Conservation (phyloP, 371 early-diverging fungal species). For the Paraphysoderma sedebokerense region DNA sequence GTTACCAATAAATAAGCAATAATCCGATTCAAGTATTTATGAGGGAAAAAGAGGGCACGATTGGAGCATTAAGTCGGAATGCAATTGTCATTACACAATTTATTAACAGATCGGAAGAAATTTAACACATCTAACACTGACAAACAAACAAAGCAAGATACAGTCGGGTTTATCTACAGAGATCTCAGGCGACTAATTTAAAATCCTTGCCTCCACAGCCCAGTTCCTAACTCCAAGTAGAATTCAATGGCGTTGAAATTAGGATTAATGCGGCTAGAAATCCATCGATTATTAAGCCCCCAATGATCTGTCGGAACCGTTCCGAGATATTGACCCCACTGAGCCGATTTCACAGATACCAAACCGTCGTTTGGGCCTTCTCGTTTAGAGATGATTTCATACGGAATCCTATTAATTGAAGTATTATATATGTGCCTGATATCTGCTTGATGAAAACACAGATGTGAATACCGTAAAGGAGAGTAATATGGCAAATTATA, state of each 20-base stretch:
- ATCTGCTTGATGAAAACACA: constrained; percentile 12
- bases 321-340: constrained; percentile 71
- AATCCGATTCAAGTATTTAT: too few relatives aligned
- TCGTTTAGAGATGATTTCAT: constrained; percentile 43
- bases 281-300: constrained; percentile 34
- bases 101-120: too few relatives aligned
- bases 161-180: too few relatives aligned
- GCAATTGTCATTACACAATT: too few relatives aligned
- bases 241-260: neutral
- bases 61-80: too few relatives aligned
- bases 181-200: too few relatives aligned
- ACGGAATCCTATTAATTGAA: too few relatives aligned
- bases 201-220: neutral
- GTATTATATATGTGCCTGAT: too few relatives aligned
- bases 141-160: too few relatives aligned
- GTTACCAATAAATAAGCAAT: too few relatives aligned
- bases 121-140: too few relatives aligned
- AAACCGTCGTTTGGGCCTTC: constrained; percentile 90
- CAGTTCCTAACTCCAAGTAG: neutral
- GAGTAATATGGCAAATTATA: constrained; percentile 20
- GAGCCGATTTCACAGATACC: constrained; percentile 55
- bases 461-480: constrained; percentile 28
- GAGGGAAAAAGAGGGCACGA: too few relatives aligned
- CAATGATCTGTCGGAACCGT: constrained; percentile 69
- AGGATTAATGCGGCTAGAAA: neutral